Evolutionary conservation across 148 eudicot genomes (phyloP).

Genomic region (Nyssa sinensis): DNA sequence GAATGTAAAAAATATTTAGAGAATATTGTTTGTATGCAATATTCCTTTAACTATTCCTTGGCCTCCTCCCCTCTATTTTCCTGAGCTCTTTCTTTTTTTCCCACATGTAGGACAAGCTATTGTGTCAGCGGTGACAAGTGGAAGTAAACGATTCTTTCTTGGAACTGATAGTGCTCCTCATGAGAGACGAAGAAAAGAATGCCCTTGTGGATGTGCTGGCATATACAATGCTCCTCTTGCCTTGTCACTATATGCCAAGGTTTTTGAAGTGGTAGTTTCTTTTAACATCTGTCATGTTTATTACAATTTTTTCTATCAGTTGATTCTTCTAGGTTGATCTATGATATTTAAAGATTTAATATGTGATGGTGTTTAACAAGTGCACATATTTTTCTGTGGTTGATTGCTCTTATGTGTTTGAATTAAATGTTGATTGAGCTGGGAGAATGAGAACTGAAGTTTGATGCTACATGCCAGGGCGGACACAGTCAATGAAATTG

Average conservation of each 20-base stretch:
- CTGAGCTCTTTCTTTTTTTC: background rate
- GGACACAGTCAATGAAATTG: background rate
- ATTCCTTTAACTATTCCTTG: too few species aligned
- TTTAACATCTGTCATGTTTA: conserved; percentile 2
- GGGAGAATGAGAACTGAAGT: background rate
- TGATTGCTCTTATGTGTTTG: too few species aligned
- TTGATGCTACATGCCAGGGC: background rate
- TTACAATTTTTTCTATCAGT: background rate
- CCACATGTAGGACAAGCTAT: conserved; percentile 63
- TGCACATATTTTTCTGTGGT: too few species aligned
- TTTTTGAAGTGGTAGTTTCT: conserved; percentile 76
- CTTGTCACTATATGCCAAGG: conserved; percentile 75
- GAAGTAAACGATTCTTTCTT: conserved; percentile 77
- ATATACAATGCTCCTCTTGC: conserved; percentile 87
- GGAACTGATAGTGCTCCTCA: conserved; percentile 99
- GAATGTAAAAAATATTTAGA: too few species aligned
- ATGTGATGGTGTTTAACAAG: background rate
- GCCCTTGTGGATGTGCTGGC: conserved; percentile 92
- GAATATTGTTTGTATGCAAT: too few species aligned
- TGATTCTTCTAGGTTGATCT: background rate
- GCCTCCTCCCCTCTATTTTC: background rate
- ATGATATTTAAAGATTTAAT: too few species aligned
- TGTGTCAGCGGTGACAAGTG: conserved; percentile 82
- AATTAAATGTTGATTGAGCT: background rate
- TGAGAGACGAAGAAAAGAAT: conserved; percentile 69